These are phyloP conservation scores for Calonectria pseudoturangicola DNA, from an alignment of 2,329 filamentous ascomycete species.

Conservation along the genomic window DNA sequence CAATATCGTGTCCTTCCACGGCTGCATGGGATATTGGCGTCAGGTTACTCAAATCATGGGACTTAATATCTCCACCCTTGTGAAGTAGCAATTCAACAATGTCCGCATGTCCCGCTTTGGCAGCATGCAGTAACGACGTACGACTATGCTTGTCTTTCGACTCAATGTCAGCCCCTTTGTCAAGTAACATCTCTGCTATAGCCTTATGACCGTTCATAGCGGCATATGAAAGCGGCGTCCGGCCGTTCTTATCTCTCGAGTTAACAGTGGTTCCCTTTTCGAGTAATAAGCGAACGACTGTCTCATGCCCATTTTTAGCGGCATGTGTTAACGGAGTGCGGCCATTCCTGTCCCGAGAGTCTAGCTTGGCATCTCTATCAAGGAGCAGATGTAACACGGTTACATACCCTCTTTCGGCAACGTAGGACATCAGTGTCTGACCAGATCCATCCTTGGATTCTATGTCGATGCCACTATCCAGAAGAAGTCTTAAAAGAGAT, in stretches of 20 bases:
- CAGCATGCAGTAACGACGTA: neutral
- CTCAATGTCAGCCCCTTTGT: neutral
- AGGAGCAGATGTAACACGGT: neutral
- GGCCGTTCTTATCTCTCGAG: neutral
- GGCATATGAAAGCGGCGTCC: neutral
- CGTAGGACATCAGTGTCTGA: neutral
- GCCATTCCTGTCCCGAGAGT: neutral
- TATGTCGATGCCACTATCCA: neutral
- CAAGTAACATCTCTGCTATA: neutral
- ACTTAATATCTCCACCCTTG: neutral
- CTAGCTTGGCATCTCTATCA: neutral
- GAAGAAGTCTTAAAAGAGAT: neutral
- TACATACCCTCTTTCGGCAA: neutral
- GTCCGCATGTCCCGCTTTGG: neutral
- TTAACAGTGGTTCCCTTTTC: neutral
- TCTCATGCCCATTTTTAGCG: neutral
- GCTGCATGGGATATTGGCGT: neutral
- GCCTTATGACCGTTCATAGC: neutral
- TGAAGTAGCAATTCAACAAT: neutral
- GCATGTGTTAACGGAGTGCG: neutral
- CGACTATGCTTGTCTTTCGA: neutral
- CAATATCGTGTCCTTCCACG: neutral
- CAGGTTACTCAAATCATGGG: neutral
- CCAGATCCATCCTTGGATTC: neutral
- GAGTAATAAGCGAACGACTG: neutral